A percentile compares a stretch with the other conserved stretches of the same genome.
Evolutionary conservation across 148 eudicot species (phyloP).

Genomic region (Camellia japonica): DNA sequence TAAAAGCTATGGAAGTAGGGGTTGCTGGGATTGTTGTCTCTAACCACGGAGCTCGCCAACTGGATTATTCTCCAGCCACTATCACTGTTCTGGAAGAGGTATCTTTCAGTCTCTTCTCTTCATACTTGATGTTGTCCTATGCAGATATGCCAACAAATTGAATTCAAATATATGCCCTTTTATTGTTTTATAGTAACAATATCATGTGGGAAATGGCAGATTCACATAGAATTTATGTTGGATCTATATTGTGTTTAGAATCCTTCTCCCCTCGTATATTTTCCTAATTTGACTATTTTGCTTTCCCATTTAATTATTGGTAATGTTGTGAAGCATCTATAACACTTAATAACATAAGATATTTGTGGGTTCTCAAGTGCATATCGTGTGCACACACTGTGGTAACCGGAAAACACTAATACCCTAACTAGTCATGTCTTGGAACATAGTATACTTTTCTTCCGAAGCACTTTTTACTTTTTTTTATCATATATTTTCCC

Average conservation of each 20-base stretch:
- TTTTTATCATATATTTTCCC: background rate
- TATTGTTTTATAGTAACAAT: background rate
- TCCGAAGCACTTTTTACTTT: background rate
- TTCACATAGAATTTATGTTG: background rate
- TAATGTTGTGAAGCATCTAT: background rate
- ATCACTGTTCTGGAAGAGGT: conserved; percentile 82
- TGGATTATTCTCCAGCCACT: conserved; percentile 77
- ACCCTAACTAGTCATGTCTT: background rate
- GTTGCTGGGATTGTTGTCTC: conserved; percentile 77
- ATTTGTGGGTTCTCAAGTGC: background rate
- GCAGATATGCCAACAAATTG: conserved; percentile 4
- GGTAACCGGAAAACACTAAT: too few relatives aligned
- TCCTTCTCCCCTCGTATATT: background rate
- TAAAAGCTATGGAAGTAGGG: conserved; percentile 60
- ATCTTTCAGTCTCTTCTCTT: background rate
- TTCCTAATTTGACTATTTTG: background rate
- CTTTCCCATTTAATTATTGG: background rate
- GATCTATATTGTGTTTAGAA: background rate
- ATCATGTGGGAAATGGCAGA: background rate
- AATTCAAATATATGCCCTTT: background rate
- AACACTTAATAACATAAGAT: background rate
- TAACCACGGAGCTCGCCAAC: conserved; percentile 91
- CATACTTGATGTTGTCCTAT: background rate
- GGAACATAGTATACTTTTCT: background rate
- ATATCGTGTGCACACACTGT: too few relatives aligned